Evolutionary conservation across 495 filamentous ascomycete genomes (phyloP).

Genomic region (Penicillium waksmanii): DNA sequence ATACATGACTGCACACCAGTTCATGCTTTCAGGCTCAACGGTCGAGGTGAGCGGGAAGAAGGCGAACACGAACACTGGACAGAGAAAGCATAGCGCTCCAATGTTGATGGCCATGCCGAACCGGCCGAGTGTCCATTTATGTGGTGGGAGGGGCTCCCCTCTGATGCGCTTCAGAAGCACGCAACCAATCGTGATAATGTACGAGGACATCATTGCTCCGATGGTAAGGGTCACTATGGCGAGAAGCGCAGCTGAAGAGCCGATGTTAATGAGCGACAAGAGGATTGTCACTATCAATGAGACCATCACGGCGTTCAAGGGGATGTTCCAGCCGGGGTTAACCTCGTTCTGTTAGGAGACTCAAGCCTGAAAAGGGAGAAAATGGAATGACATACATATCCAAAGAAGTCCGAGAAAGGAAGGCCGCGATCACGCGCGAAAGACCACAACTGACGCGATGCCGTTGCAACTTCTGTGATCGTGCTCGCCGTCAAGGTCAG

Average conservation of each 20-base stretch:
- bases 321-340: slow-evolving; percentile 44
- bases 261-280: slow-evolving; percentile 63
- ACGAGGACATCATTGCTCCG: slow-evolving; percentile 46
- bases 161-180: slow-evolving; percentile 32
- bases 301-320: slow-evolving; percentile 49
- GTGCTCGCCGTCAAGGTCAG: slow-evolving; percentile 36
- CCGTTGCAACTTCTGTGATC: slow-evolving; percentile 38
- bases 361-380: slow-evolving; percentile 20
- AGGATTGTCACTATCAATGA: slow-evolving; percentile 50
- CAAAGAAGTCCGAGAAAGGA: slow-evolving; percentile 42
- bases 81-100: slow-evolving; percentile 25
- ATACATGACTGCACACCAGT: slow-evolving; percentile 48
- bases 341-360: slow-evolving; percentile 1
- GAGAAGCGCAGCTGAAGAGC: slow-evolving; percentile 58
- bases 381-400: slow-evolving; percentile 18
- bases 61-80: slow-evolving; percentile 34
- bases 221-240: slow-evolving; percentile 53
- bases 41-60: slow-evolving; percentile 43
- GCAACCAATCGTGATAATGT: slow-evolving; percentile 46
- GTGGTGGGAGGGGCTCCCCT: slow-evolving; percentile 31
- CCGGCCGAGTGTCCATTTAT: slow-evolving; percentile 43
- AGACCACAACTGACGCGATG: slow-evolving; percentile 44
- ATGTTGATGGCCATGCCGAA: slow-evolving; percentile 37
- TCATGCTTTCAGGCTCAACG: slow-evolving; percentile 39
- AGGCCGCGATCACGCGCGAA: slow-evolving; percentile 54